Evolutionary conservation across 192 early-diverging fungal genomes (phyloP).

Genomic region (Geranomyces variabilis): DNA sequence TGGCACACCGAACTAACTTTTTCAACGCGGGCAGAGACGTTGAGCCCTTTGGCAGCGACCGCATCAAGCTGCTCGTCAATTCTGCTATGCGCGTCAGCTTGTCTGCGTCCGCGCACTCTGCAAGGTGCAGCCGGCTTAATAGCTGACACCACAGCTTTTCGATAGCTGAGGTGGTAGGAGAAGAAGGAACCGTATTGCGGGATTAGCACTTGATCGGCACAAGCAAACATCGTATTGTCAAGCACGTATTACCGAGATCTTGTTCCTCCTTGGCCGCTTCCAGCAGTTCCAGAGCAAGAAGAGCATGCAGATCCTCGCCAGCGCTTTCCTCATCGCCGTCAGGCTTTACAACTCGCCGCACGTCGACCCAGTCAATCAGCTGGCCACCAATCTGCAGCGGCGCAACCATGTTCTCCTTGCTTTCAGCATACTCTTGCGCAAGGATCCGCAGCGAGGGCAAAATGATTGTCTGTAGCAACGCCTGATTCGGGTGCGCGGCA

Average conservation of each 20-base stretch:
- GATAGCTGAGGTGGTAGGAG: slow-evolving; percentile 42
- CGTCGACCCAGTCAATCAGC: slow-evolving; percentile 78
- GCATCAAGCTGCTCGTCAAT: not conserved
- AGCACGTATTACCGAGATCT: slow-evolving; percentile 41
- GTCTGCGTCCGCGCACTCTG: not conserved
- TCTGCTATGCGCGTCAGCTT: slow-evolving; percentile 19
- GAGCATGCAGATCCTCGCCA: slow-evolving; percentile 52
- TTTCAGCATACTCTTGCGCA: slow-evolving; percentile 34
- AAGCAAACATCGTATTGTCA: no score
- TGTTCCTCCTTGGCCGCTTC: slow-evolving; percentile 53
- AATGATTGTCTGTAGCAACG: slow-evolving; percentile 54
- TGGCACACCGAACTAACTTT: slow-evolving; percentile 15
- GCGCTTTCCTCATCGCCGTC: not conserved
- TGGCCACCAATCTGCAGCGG: slow-evolving; percentile 72
- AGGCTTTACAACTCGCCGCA: slow-evolving; percentile 55
- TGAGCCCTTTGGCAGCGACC: slow-evolving; percentile 15
- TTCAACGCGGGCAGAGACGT: not conserved
- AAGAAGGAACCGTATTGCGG: no score
- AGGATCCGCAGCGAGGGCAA: slow-evolving; percentile 45
- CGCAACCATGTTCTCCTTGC: slow-evolving; percentile 53
- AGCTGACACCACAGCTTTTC: slow-evolving; percentile 68
- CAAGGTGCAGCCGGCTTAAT: slow-evolving; percentile 60
- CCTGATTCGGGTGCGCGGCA: slow-evolving; percentile 75
- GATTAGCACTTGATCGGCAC: no score
- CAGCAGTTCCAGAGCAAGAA: slow-evolving; percentile 69